Base-by-base conservation (phyloP, 768 basidiomycete species). In the Paxillus rubicundulus region DNA sequence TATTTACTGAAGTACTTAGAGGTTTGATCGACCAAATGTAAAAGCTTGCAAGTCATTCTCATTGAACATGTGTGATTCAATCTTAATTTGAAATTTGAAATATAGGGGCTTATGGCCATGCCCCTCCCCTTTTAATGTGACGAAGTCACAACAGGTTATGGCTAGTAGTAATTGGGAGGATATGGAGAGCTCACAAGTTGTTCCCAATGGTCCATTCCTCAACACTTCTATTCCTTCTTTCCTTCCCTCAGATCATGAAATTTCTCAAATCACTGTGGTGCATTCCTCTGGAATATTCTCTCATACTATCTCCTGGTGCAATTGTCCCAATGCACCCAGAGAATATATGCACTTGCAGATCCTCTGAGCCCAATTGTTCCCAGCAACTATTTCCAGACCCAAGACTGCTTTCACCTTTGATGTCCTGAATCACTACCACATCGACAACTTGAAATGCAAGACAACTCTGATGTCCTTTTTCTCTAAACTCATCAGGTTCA, bases 401-500 rank as follows among this genome's bases (percentile, higher is more conserved):
- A 28, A 50, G 33, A 57, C 60, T 10, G 21, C 21, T 5, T 21
- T 21, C 5, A 21, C 21, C 5, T 21, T 21, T 21, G 21, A 21
- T 21, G 21, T 21, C 21, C 21, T 21, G 21, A 5, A 2, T 21
- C 21, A 21, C 5, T 21, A 21, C 21, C 21, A 21, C 5, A 21
- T 21, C 5, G 21, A 21, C 21, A 21, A 21, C 18, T 27, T 61
- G 57, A 60, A 61, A 42, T 61, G 62, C 44, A 52, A 51, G 9
- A 51, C 43, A 3, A 30, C 28, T 3, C 4, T 7, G 4, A 30
- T 30, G 28, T 30, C 28, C 8, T 6, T 30, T 30, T 30, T 30
- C 28, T 30, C 28, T 1, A 30, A 5, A 33, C 20, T 17, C 8
- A 1, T 3, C 4, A 30, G 28, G 28, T 30, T 30, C 1, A 30